A percentile compares a stretch with the other conserved stretches of the same genome.
Evolutionary conservation across 805 yeast genomes (phyloP).

Genomic region (Ogataea corticis): DNA sequence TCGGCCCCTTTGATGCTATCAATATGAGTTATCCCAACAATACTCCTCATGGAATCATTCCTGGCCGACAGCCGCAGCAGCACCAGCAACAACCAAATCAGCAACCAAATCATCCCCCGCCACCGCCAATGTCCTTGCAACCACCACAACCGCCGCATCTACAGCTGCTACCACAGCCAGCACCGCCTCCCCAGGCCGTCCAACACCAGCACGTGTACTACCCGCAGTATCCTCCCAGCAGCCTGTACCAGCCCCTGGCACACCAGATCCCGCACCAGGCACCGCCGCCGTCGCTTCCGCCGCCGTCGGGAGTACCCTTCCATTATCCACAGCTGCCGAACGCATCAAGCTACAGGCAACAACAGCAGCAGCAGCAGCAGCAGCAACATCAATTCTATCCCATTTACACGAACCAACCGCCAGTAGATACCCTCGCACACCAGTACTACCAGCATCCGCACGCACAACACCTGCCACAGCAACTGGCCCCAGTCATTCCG

Average conservation of each 20-base stretch:
- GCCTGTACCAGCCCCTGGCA: neutral
- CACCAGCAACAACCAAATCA: constrained; percentile 6
- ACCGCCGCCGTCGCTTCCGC: neutral
- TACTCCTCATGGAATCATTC: neutral
- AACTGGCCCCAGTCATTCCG: constrained; percentile 8
- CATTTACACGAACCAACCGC: too few relatives aligned
- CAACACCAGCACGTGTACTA: neutral
- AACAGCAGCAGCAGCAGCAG: neutral
- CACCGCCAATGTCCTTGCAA: neutral
- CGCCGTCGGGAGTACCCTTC: neutral
- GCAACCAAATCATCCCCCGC: too few relatives aligned
- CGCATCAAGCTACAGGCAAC: neutral
- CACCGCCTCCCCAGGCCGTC: constrained; percentile 1
- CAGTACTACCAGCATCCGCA: constrained; percentile 7
- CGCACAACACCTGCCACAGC: constrained; percentile 10
- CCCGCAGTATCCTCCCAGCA: constrained; percentile 2
- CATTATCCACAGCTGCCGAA: constrained; percentile 4
- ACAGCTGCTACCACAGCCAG: neutral
- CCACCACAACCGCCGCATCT: constrained; percentile 2
- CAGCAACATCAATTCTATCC: neutral
- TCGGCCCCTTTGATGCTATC: constrained; percentile 1
- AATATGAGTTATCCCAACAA: constrained; percentile 4
- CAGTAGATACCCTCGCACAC: neutral
- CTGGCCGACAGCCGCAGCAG: constrained; percentile 8
- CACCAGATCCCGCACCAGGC: neutral